Evolutionary conservation across 306 rosid species (phyloP), one percentile per base, ranked within the genome.

Genomic region (Arachis stenosperma): DNA sequence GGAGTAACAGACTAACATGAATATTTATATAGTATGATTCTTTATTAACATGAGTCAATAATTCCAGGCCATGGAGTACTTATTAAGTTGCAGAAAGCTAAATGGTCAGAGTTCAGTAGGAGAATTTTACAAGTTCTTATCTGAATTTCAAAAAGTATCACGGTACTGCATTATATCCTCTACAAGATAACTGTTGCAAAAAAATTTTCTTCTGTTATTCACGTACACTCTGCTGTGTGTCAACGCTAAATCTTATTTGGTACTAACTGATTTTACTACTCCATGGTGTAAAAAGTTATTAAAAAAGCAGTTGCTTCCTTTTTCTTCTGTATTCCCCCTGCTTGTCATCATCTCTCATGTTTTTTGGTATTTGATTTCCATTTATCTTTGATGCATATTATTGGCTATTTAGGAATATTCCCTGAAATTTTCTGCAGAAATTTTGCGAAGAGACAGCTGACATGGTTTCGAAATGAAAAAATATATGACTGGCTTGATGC

Each of bases 401-500:
- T 56, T 56, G 43, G 51, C 54, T 74, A 69, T 48, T 75, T 55
- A 61, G 68, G 36, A 37, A 14, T 41, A 65, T 68, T 61, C 33
- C 37, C 61, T 69, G 60, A 71, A 69, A 4, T 53, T 64, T 68
- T 78, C 44, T 84, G 84, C 88, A 94, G 98, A 86, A 94, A 91
- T 74, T 94, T 93, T 72, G 97, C 97, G 3, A 93, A 93, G 82
- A 79, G 96, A 69, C 97, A 89, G 57, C 73, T 94, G 81, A 91
- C 97, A 6, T 94, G 98, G 97, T 94, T 91, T 63, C 95, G 95
- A 33, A 94, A 89, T 56, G 97, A 94, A 82, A 60, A 15, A 2
- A 94, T 89, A 78, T 94, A 91, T 84, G 91, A 88, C 65, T 94
- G 98, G 98, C 92, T 94, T 71, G 92, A 91, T 79, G 97, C 95